phyloP scores from a whole-genome alignment of 2,329 filamentous ascomycete species.

The Basipetospora chlamydospora region DNA sequence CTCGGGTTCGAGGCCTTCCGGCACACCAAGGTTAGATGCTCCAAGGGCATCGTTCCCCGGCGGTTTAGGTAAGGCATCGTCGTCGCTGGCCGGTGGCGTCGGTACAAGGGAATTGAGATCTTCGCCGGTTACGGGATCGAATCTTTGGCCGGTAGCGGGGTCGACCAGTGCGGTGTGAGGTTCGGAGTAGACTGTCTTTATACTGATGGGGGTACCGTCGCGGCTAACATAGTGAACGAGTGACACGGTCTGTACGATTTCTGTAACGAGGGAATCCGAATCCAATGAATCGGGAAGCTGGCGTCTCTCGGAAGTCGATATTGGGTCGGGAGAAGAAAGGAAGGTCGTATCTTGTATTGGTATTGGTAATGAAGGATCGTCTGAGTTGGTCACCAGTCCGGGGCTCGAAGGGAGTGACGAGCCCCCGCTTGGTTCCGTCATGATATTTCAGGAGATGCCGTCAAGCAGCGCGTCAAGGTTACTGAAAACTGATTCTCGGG shows the following conservation, averaged over 20 bases:
- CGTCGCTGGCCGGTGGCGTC: background rate
- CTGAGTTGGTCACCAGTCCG: conserved; percentile 15
- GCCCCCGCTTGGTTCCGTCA: conserved; percentile 29
- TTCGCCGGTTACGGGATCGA: background rate
- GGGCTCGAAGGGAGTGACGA: conserved; percentile 35
- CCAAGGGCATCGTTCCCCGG: no score
- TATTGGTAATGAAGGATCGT: conserved; percentile 21
- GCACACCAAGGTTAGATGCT: no score
- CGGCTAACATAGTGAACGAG: conserved; percentile 37
- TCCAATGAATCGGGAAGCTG: conserved; percentile 1
- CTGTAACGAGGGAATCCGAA: conserved; percentile 20
- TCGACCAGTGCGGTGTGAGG: conserved; percentile 2
- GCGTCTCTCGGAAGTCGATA: conserved; percentile 3
- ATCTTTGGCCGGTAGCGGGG: conserved; percentile 1
- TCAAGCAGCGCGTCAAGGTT: background rate
- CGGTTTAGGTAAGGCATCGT: background rate
- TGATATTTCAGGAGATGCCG: conserved; percentile 22
- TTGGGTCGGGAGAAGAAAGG: background rate
- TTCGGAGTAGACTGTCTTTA: conserved; percentile 20
- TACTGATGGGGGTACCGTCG: conserved; percentile 27
- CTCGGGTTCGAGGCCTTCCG: background rate
- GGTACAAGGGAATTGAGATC: background rate
- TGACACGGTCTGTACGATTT: conserved; percentile 39
- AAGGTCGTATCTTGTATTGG: conserved; percentile 8
- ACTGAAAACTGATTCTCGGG: background rate